Evolutionary conservation across 1,284 basidiomycete species (phyloP).

Genomic region (Gomphus bonarii): DNA sequence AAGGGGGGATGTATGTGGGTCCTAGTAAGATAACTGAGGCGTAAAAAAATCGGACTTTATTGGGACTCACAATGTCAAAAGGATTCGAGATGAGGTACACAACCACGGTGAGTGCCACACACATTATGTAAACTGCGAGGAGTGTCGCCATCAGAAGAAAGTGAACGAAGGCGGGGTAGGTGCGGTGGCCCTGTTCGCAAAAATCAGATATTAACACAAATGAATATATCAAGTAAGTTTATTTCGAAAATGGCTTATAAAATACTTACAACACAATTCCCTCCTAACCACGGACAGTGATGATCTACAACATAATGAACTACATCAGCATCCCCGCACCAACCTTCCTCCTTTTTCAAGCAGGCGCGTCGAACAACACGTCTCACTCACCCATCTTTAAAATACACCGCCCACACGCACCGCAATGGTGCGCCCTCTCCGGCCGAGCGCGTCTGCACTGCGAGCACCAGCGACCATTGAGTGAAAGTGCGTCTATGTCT

Average conservation of each 20-base stretch:
- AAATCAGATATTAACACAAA: not conserved
- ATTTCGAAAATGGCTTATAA: too few relatives aligned
- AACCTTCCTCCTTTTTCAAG: too few relatives aligned
- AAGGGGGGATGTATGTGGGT: slow-evolving; percentile 32
- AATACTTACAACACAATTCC: slow-evolving; percentile 64
- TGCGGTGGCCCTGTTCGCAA: slow-evolving; percentile 59
- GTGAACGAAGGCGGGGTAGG: slow-evolving; percentile 79
- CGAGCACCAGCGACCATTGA: slow-evolving; percentile 54
- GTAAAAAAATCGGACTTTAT: not conserved
- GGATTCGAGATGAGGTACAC: slow-evolving; percentile 61
- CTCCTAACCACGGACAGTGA: slow-evolving; percentile 81
- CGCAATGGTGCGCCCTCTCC: slow-evolving; percentile 78
- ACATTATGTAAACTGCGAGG: slow-evolving; percentile 51
- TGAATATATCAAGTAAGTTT: not conserved
- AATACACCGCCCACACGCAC: slow-evolving; percentile 66
- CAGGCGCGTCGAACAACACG: not conserved
- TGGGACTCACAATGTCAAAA: slow-evolving; percentile 39
- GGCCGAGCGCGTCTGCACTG: slow-evolving; percentile 74
- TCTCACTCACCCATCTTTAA: slow-evolving; percentile 68
- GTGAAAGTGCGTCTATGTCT: not conserved
- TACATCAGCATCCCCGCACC: not conserved
- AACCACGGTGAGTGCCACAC: slow-evolving; percentile 47
- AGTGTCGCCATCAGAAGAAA: slow-evolving; percentile 63
- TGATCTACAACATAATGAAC: slow-evolving; percentile 46
- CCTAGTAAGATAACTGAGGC: not conserved